Percentiles rank a stretch among this genome's conserved stretches.
Conservation (phyloP, 73 alveolate species). For the Paraurostyla sp. region DNA sequence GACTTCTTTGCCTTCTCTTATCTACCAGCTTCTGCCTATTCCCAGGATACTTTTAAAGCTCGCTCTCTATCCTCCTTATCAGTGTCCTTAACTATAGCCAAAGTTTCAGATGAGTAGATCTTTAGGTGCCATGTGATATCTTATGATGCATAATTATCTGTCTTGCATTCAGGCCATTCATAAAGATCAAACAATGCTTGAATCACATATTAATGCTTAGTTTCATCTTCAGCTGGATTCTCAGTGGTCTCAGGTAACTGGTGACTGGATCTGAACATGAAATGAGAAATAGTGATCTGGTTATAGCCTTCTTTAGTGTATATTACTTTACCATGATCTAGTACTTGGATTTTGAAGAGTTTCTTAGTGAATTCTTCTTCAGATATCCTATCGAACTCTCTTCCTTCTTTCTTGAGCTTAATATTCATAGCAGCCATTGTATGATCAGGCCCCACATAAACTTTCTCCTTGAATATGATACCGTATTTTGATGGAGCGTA, state of each 20-base stretch:
- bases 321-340: conserved; percentile 79
- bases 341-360: conserved; percentile 75
- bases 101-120: conserved; percentile 92
- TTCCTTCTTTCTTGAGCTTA: conserved; percentile 71
- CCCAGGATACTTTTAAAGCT: conserved; percentile 96
- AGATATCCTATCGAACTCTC: conserved; percentile 69
- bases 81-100: conserved; percentile 96
- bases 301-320: conserved; percentile 77
- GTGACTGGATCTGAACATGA: conserved; percentile 75
- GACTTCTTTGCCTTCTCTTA: conserved; percentile 96
- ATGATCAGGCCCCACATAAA: conserved; percentile 81
- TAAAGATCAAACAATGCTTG: conserved; percentile 84
- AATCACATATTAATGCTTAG: conserved; percentile 75
- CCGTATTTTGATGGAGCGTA: conserved; percentile 90
- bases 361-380: conserved; percentile 63
- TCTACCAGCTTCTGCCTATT: conserved; percentile 97
- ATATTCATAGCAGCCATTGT: conserved; percentile 78
- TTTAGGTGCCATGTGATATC: conserved; percentile 89
- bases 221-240: conserved; percentile 43
- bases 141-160: conserved; percentile 69
- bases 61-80: conserved; percentile 97
- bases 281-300: conserved; percentile 80
- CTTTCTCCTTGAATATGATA: conserved; percentile 90
- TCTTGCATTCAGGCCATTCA: conserved; percentile 88
- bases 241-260: conserved; percentile 65